phyloP scores from a whole-genome alignment of 2,329 filamentous ascomycete species.

The Graphiopsis chlorocephala region DNA sequence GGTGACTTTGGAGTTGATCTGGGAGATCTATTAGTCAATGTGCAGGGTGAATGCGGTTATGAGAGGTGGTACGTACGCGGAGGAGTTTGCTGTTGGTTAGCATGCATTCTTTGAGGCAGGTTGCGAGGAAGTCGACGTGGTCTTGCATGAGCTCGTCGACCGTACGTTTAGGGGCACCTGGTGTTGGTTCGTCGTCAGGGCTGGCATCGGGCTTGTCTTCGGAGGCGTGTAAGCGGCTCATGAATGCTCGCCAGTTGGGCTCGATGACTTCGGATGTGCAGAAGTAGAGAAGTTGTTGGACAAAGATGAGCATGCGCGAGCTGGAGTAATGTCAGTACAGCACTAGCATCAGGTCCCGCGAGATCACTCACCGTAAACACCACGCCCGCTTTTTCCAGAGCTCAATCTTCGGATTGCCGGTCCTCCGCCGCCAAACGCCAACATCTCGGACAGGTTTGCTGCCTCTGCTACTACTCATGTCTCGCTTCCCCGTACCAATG shows the following conservation, averaged over 20 bases:
- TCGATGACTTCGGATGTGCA: conserved; percentile 97
- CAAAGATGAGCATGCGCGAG: conserved; percentile 85
- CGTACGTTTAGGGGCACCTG: conserved; percentile 62
- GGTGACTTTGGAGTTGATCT: conserved; percentile 98
- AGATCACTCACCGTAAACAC: conserved; percentile 64
- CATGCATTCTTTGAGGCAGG: conserved; percentile 98
- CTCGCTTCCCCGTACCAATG: conserved; percentile 9
- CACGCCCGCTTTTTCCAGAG: conserved; percentile 91
- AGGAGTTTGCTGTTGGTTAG: conserved; percentile 93
- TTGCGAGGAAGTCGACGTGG: conserved; percentile 96
- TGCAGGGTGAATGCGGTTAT: background rate
- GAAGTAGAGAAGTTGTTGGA: conserved; percentile 95
- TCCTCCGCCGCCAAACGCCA: conserved; percentile 11
- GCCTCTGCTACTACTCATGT: conserved; percentile 1
- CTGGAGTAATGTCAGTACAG: background rate
- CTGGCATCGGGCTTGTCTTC: conserved; percentile 6
- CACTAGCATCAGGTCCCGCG: background rate
- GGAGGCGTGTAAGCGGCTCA: conserved; percentile 68
- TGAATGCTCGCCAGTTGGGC: conserved; percentile 92
- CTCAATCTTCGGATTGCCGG: conserved; percentile 65
- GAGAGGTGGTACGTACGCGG: conserved; percentile 57
- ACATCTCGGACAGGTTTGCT: background rate
- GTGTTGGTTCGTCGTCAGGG: background rate
- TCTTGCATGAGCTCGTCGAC: conserved; percentile 99
- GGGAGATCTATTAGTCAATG: background rate